Percentiles rank a stretch among this genome's conserved stretches.
These are phyloP conservation scores for Xylaria castorea DNA, from an alignment of 495 filamentous ascomycete genomes.

Conservation along the genomic window DNA sequence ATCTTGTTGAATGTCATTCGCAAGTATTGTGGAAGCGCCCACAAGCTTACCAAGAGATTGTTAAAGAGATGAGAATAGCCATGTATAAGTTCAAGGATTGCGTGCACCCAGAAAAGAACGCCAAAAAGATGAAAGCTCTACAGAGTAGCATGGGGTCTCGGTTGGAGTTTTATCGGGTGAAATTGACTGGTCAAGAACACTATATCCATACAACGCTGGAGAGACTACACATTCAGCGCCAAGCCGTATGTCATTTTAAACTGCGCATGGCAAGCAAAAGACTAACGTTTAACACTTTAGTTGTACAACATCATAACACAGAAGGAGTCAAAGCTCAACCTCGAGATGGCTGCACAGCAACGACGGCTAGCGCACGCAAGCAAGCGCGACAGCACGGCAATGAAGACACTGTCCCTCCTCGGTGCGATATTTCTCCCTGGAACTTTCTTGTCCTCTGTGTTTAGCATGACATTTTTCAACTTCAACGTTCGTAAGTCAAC, in stretches of 20 bases:
- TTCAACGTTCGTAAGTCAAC: constrained; percentile 47
- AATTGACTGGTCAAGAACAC: constrained; percentile 62
- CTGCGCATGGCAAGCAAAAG: not conserved
- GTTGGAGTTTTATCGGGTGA: constrained; percentile 61
- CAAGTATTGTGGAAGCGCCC: constrained; percentile 65
- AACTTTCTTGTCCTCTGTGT: constrained; percentile 60
- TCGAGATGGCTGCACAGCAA: constrained; percentile 64
- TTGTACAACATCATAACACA: constrained; percentile 66
- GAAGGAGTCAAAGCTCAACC: constrained; percentile 62
- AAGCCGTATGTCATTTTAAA: constrained; percentile 49
- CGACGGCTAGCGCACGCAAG: constrained; percentile 61
- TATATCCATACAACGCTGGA: constrained; percentile 62
- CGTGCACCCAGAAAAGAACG: constrained; percentile 28
- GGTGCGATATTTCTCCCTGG: constrained; percentile 64
- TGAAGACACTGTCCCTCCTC: constrained; percentile 63
- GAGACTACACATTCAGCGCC: constrained; percentile 59
- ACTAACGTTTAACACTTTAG: constrained; percentile 35
- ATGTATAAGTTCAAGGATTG: constrained; percentile 51
- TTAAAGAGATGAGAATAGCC: constrained; percentile 48
- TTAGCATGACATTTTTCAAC: constrained; percentile 65
- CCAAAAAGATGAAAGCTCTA: constrained; percentile 43
- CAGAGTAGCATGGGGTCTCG: constrained; percentile 54
- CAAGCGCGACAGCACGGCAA: constrained; percentile 61
- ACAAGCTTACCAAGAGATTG: constrained; percentile 62
- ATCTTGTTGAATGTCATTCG: constrained; percentile 63